These are phyloP conservation scores for Hypocreales sp. DNA, from an alignment of 2,329 filamentous ascomycete species.

Conservation along the genomic window DNA sequence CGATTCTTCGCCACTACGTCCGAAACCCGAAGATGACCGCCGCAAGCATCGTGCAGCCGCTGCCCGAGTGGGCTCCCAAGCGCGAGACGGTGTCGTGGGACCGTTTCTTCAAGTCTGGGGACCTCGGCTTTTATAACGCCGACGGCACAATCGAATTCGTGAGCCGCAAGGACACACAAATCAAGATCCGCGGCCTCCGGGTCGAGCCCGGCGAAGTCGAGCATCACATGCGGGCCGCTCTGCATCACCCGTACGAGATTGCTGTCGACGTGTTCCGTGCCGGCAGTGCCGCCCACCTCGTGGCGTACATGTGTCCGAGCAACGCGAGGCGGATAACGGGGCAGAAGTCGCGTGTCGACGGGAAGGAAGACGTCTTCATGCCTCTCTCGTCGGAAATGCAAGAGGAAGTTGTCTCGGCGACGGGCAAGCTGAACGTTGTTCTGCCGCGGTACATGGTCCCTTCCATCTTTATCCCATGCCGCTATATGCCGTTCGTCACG, in stretches of 20 bases:
- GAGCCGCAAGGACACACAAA: slow-evolving; percentile 1
- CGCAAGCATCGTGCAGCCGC: neutral
- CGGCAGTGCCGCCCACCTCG: neutral
- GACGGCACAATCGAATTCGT: slow-evolving; percentile 1
- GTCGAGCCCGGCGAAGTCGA: slow-evolving; percentile 2
- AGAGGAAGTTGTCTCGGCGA: no score
- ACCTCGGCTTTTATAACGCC: slow-evolving; percentile 1
- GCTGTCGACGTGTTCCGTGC: neutral
- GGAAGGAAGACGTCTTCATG: neutral
- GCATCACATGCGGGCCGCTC: neutral
- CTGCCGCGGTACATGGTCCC: slow-evolving; percentile 5
- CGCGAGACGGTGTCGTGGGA: neutral
- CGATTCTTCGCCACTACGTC: neutral
- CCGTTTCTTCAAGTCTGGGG: neutral
- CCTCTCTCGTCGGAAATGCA: no score
- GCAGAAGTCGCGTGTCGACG: no score
- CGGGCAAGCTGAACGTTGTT: neutral
- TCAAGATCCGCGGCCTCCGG: slow-evolving; percentile 1
- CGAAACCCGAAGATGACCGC: neutral
- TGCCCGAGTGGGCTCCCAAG: neutral
- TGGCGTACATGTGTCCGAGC: neutral
- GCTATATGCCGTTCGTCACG: slow-evolving; percentile 2
- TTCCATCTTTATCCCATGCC: slow-evolving; percentile 2
- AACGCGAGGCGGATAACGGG: neutral
- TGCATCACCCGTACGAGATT: neutral